Conservation (phyloP, 768 basidiomycete species). For the Favolaschia claudopus region DNA sequence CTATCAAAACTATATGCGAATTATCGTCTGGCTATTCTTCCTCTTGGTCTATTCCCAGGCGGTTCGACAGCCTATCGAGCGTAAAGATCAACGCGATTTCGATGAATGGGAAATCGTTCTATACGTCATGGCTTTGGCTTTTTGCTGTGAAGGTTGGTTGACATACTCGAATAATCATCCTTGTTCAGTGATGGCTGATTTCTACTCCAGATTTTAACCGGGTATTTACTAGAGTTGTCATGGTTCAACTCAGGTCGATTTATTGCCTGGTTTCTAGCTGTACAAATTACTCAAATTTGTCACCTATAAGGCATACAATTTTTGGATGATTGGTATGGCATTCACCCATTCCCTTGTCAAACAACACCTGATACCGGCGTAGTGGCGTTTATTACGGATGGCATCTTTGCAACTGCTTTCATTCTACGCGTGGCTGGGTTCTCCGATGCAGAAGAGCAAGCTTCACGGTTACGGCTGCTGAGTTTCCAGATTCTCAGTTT, state of each 20-base stretch:
- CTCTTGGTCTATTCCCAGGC: conserved; percentile 85
- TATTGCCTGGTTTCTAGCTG: conserved; percentile 51
- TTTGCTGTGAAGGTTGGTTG: conserved; percentile 76
- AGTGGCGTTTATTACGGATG: conserved; percentile 75
- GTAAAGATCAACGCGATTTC: conserved; percentile 57
- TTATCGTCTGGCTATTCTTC: conserved; percentile 80
- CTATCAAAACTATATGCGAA: conserved; percentile 87
- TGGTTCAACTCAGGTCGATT: not conserved
- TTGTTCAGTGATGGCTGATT: not conserved
- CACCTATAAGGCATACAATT: conserved; percentile 82
- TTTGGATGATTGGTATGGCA: conserved; percentile 60
- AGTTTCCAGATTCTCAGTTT: conserved; percentile 93
- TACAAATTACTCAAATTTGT: conserved; percentile 76
- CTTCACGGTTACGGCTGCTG: conserved; percentile 52
- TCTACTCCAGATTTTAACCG: conserved; percentile 66
- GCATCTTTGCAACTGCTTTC: conserved; percentile 78
- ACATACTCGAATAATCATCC: not conserved
- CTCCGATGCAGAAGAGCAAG: conserved; percentile 39
- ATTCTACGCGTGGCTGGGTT: conserved; percentile 72
- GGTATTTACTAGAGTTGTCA: conserved; percentile 46
- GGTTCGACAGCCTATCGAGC: conserved; percentile 81
- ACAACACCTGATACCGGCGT: conserved; percentile 31
- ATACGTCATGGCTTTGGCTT: conserved; percentile 81
- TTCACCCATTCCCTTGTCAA: not conserved
- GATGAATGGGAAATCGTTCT: conserved; percentile 84